Percentiles rank a stretch among this genome's conserved stretches.
These are phyloP conservation scores for Smittium culicis DNA, from an alignment of 371 early-diverging fungal genomes.

Conservation along the genomic window DNA sequence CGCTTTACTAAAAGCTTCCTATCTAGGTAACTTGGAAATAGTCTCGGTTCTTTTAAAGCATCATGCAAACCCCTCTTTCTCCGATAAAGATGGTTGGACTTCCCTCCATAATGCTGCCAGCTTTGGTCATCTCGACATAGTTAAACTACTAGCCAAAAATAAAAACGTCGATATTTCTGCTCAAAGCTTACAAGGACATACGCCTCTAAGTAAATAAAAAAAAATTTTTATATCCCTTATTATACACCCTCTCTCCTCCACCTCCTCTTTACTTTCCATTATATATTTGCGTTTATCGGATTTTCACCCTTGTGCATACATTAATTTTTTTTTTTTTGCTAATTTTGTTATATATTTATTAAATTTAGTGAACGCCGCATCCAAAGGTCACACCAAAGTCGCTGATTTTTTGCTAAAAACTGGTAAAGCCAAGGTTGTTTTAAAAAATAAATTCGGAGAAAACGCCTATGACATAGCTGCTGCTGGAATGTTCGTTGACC, in stretches of 20 bases:
- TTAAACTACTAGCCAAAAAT: constrained; percentile 40
- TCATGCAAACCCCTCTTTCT: constrained; percentile 45
- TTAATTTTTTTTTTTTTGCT: not conserved
- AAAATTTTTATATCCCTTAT: not conserved
- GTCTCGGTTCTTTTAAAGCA: constrained; percentile 49
- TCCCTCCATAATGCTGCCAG: constrained; percentile 67
- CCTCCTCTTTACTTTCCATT: no score
- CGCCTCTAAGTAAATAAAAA: constrained; percentile 52
- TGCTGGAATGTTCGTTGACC: constrained; percentile 40
- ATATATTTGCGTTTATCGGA: no score
- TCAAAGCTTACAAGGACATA: constrained; percentile 51
- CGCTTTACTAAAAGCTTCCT: constrained; percentile 61
- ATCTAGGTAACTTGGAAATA: constrained; percentile 46
- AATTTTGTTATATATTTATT: not conserved
- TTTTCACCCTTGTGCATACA: no score
- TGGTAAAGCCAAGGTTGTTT: constrained; percentile 48
- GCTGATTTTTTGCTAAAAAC: constrained; percentile 47
- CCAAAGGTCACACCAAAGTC: constrained; percentile 51
- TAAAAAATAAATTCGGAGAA: constrained; percentile 52
- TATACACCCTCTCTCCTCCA: not conserved
- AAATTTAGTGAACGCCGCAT: constrained; percentile 45
- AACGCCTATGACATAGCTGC: constrained; percentile 73
- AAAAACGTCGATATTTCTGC: constrained; percentile 41
- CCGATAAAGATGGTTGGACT: constrained; percentile 77
- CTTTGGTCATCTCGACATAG: constrained; percentile 43